Base-by-base conservation (phyloP, 768 basidiomycete genomes). In the Tulasnella sp. region DNA sequence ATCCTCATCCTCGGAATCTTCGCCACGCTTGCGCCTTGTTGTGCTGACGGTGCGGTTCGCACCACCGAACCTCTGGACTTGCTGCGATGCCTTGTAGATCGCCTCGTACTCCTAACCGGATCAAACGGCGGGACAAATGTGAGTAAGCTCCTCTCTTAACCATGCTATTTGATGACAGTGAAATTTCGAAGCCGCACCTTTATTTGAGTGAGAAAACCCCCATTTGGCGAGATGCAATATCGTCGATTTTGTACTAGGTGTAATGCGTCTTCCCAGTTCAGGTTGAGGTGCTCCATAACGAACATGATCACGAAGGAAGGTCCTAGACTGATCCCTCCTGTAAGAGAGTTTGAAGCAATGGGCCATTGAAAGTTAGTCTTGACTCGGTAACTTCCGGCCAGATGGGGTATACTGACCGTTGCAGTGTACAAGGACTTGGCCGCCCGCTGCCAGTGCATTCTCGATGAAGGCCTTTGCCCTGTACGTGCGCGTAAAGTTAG, bases 291-390 rank as follows among this genome's bases (percentile, higher is more conserved):
- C 77, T 93, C 91, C 94, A 96, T 96, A 45, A 93, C 93, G 81
- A 93, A 96, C 92, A 95, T 95, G 73, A 96, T 91, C 31, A 94
- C 94, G 77, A 96, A 94, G 0, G 93, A 88, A 0, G 94, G 94
- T 2, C 93, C 94, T 14, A 95, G 85, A 77, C 91, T 92, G 82
- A 96, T 96, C 3, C 94, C 94, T 49, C 93, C 93, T 94, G 78
- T 8, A 29, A 64, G 25, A 25, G 29, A 29, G 31, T 25, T 37
- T 19, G 11, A 19, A 72, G 49, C 71, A n/a, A 42, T 58, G n/a
- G 25, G 39, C 12, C 17, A 17, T 42, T 42, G 40, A 42, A 42
- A 11, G 40, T 42, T 42, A 42, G 64, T 17, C 52, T 29, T 14
- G 37, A 31, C 34, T 6, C 42, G 42, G 38, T 29, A 37, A 36